Evolutionary conservation across 2,329 filamentous ascomycete species (phyloP).

Genomic region (Beauveria asiatica): DNA sequence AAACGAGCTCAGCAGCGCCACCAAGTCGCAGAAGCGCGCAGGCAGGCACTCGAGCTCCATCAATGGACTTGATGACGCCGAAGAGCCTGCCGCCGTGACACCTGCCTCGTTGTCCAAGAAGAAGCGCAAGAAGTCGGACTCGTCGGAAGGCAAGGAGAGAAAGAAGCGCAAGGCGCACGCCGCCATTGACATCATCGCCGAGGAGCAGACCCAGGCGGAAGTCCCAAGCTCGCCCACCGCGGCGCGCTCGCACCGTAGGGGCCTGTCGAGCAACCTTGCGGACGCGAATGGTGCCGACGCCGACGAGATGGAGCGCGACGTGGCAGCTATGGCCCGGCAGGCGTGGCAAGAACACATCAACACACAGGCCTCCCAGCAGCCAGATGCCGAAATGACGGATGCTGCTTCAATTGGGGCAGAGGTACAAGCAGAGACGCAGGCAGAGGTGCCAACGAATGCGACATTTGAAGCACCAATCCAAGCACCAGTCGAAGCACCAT

Average conservation of each 20-base stretch:
- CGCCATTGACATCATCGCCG: conserved; percentile 13
- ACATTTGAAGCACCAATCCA: background rate
- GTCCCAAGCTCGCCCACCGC: conserved; percentile 21
- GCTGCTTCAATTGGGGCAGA: conserved; percentile 10
- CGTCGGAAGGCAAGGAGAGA: conserved; percentile 21
- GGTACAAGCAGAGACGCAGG: conserved; percentile 8
- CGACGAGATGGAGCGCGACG: conserved; percentile 15
- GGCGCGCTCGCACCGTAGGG: conserved; percentile 19
- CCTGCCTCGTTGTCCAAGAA: conserved; percentile 17
- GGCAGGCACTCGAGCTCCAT: conserved; percentile 9
- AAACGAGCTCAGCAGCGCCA: conserved; percentile 14
- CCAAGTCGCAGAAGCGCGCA: conserved; percentile 13
- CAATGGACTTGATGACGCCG: background rate
- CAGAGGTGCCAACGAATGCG: conserved; percentile 7
- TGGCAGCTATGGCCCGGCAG: conserved; percentile 25
- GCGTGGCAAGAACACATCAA: conserved; percentile 28
- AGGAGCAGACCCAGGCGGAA: conserved; percentile 15
- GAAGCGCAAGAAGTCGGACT: conserved; percentile 25
- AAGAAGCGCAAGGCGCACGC: conserved; percentile 25
- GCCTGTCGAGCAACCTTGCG: conserved; percentile 17
- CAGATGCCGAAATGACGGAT: conserved; percentile 13
- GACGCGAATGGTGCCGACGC: background rate
- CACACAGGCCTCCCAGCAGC: conserved; percentile 15
- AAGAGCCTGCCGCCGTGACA: background rate
- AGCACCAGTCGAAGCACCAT: background rate